Percentiles rank a stretch among this genome's conserved stretches.
Conservation (phyloP, 768 basidiomycete species). For the Porphyrellus cyaneotinctus region DNA sequence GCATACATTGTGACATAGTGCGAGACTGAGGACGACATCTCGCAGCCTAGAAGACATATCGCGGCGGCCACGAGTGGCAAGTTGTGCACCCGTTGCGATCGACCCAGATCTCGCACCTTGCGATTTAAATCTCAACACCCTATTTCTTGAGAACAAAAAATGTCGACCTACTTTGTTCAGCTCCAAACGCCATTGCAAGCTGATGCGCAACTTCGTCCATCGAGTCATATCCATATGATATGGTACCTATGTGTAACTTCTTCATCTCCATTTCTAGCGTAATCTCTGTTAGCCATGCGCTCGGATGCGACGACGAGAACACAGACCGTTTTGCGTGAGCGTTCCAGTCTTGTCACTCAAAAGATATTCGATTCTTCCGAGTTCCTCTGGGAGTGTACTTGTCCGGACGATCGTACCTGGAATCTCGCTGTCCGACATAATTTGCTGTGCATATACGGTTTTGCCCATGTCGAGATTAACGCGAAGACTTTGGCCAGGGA, state of each 20-base stretch:
- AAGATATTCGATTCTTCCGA: slow-evolving; percentile 92
- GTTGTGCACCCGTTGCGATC: slow-evolving; percentile 67
- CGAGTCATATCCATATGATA: slow-evolving; percentile 95
- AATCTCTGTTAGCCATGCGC: neutral
- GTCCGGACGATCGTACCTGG: slow-evolving; percentile 95
- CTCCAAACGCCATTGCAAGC: slow-evolving; percentile 79
- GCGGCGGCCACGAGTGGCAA: slow-evolving; percentile 82
- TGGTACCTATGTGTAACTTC: slow-evolving; percentile 97
- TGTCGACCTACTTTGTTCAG: slow-evolving; percentile 46
- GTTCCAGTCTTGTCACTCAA: slow-evolving; percentile 98
- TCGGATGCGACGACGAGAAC: neutral
- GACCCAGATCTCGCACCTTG: slow-evolving; percentile 50
- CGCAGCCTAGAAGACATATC: slow-evolving; percentile 94
- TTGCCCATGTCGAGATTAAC: slow-evolving; percentile 99
- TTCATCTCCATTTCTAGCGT: slow-evolving; percentile 96
- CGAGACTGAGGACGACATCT: slow-evolving; percentile 90
- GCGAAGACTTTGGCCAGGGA: slow-evolving; percentile 59
- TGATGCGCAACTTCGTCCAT: slow-evolving; percentile 99
- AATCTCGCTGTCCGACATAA: slow-evolving; percentile 91
- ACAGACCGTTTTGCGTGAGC: slow-evolving; percentile 89
- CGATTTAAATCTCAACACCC: too few species aligned
- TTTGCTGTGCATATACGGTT: slow-evolving; percentile 93
- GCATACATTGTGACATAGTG: slow-evolving; percentile 90
- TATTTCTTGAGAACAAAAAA: too few species aligned
- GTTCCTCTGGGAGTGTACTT: slow-evolving; percentile 94